A percentile compares a stretch with the other conserved stretches of the same genome.
Conservation (phyloP, 2,329 filamentous ascomycete genomes). For the Aspergillus versicolor region DNA sequence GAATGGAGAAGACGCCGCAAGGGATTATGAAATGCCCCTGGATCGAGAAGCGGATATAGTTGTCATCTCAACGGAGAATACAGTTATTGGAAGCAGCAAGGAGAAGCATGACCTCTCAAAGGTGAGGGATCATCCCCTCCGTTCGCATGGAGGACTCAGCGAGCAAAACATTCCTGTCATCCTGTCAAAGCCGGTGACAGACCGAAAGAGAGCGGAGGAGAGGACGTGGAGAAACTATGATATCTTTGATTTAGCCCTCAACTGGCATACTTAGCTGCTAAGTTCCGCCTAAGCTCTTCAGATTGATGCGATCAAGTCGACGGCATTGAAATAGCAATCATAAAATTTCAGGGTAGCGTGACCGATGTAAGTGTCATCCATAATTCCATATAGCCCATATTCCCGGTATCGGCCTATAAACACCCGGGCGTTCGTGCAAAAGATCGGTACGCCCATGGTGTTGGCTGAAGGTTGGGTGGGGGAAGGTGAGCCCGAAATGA, state of each 20-base stretch:
- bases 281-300: no score
- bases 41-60: constrained; percentile 2
- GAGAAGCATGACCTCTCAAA: background rate
- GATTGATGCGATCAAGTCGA: background rate
- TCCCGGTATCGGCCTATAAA: background rate
- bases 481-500: no score
- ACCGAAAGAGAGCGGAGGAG: background rate
- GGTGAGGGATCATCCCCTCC: background rate
- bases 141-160: constrained; percentile 1
- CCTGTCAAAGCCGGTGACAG: background rate
- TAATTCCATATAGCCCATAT: no score
- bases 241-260: constrained; percentile 7
- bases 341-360: no score
- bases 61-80: background rate
- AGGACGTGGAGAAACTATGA: constrained; percentile 4
- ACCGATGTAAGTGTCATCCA: no score
- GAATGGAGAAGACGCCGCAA: background rate
- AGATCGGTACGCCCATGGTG: background rate
- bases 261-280: background rate
- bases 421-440: background rate
- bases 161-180: background rate
- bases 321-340: background rate
- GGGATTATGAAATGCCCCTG: background rate
- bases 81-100: background rate
- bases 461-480: no score